Base-by-base conservation (phyloP, 805 yeast species). In the Starmerella stigmatis region DNA sequence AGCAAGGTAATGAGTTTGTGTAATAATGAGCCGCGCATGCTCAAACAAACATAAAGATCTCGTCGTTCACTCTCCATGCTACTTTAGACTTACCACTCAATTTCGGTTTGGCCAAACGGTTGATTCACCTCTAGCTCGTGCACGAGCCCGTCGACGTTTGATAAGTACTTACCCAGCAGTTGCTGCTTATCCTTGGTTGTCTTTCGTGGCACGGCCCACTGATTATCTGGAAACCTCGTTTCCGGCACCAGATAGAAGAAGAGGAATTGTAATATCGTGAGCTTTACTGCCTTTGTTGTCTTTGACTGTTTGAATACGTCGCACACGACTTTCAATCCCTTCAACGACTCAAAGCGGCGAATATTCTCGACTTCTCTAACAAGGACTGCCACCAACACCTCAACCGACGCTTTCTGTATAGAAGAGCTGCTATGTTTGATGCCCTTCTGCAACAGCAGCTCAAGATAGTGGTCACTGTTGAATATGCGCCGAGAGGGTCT, bases 171-270 rank as follows among this genome's bases (percentile, higher is more conserved):
- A 31, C 66, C 66, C 31, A 74, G 62, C 29, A 71, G 55, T 28
- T 52, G 53, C 45, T 69, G 71, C 52, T 74, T 75, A 21, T 71
- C 74, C 17, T 61, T 60, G 37, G 69, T 71, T 11, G 70, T 66
- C 41, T 64, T 60, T 29, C 75, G 41, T 26, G 48, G 48, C 32
- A 52, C 21, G 57, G 46, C 46, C 15, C 63, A 64, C 2, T 50
- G 46, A 16, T 48, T 49, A 23, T 50, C 49, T 5, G 54, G 46
- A 9, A 46, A 41, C 33, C 49, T 43, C 1, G 72, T 62, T 59
- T 80, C 89, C 11, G 85, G 86, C 8, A 75, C 68, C 45, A 81
- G 61, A 56, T 81, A 81, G 57, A 80, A 78, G 45, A 81, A 73
- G 43, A 81, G 63, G 58, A 81, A 81, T 62, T 81, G 88, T 40